Evolutionary conservation across 2,329 filamentous ascomycete species (phyloP), one percentile per base, ranked within the genome.

Genomic region (Aspergillus fischeri): DNA sequence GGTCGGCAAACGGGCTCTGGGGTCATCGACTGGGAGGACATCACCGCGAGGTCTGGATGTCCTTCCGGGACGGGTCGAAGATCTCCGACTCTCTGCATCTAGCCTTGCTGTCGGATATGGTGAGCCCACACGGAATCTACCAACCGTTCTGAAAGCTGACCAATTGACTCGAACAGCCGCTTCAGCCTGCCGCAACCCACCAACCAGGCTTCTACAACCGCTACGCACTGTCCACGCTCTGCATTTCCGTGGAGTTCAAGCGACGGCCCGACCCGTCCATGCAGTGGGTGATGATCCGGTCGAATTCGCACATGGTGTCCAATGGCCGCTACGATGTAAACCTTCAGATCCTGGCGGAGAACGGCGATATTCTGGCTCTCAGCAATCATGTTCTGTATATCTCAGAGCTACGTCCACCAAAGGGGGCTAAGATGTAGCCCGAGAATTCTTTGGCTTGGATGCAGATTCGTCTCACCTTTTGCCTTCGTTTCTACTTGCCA

Each of bases 201-300:
- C 56, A 57, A 20, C 49, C 54, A n/a, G 59, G 58, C 2, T 65
- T 66, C 29, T 65, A 65, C 45, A 25, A 47, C 27, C 54, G 41
- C 17, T 59, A 66, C 44, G 61, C 63, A 1, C 57, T 66, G 24
- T 64, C 62, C 48, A 65, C 63, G 14, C 56, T 64, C 6, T 66
- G 64, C 51, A 27, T 65, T 49, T 63, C 64, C n/a, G 59, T 65
- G 28, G 64, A 65, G 48, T 65, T 66, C 51, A 66, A 66, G 51
- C 60, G 59, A 29, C 63, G 60, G 44, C 63, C 63, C 29, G 53
- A 56, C 24, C 63, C 62, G 38, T 38, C 48, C 6, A 66, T 57
- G 21, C 48, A 60, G 53, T 65, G 59, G 59, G 56, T 65, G 24
- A 57, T 66, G 51, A 55, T 60, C 14, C 54, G 62, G n/a, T 65